Evolutionary conservation across 108 stramenopile species (phyloP).

Genomic region (Schizochytrium sp.): DNA sequence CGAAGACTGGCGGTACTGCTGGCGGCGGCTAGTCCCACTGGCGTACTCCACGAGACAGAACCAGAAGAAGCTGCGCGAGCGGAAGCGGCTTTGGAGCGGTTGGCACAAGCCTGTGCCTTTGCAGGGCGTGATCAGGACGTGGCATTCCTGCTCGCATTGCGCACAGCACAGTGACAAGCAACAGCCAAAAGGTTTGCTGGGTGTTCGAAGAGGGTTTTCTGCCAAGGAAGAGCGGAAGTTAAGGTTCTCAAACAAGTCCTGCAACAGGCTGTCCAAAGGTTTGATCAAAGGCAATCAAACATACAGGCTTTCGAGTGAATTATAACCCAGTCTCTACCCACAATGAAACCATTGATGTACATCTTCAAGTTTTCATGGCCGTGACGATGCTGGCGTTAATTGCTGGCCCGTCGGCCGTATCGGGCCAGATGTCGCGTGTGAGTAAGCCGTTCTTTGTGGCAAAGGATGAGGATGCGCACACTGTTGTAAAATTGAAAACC

Average conservation of each 20-base stretch:
- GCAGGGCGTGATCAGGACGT: slow-evolving; percentile 8
- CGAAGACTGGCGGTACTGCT: no score
- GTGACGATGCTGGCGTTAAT: background rate
- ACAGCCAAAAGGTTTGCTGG: background rate
- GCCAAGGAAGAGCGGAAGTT: background rate
- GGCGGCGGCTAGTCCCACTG: no score
- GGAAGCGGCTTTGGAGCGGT: background rate
- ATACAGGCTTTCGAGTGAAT: no score
- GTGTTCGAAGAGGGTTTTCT: background rate
- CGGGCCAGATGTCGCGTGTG: slow-evolving; percentile 15
- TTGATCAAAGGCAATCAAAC: no score
- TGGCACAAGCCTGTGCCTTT: slow-evolving; percentile 4
- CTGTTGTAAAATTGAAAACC: slow-evolving; percentile 14
- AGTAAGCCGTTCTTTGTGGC: slow-evolving; percentile 19
- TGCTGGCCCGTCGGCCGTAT: no score
- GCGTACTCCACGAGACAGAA: no score
- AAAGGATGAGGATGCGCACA: slow-evolving; percentile 52
- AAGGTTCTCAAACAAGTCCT: no score
- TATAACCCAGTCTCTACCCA: background rate
- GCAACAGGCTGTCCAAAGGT: no score
- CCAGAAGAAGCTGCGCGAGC: no score
- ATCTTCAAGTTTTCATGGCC: background rate
- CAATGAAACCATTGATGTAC: background rate
- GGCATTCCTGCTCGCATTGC: background rate
- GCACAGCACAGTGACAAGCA: background rate